A percentile compares a stretch with the other conserved stretches of the same genome.
Evolutionary conservation across 2,329 filamentous ascomycete genomes (phyloP).

Genomic region (Clarireedia monteithiana): DNA sequence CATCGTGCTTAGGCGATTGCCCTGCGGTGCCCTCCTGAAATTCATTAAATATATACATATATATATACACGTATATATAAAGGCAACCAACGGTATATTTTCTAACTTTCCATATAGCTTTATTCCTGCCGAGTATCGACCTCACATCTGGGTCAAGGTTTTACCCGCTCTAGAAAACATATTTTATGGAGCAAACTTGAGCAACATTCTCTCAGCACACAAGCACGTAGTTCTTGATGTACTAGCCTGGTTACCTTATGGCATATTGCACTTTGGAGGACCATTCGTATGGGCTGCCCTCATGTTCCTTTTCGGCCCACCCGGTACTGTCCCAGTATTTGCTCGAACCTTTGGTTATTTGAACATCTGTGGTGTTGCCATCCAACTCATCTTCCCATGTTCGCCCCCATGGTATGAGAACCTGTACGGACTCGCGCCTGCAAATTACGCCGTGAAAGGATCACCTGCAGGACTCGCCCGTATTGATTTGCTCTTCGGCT

Average conservation of each 20-base stretch:
- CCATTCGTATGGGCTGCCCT: constrained; percentile 70
- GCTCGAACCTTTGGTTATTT: constrained; percentile 87
- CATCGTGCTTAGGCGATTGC: background rate
- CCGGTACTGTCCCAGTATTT: constrained; percentile 76
- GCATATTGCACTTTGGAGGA: constrained; percentile 80
- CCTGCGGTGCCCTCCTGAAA: background rate
- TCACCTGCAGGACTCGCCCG: constrained; percentile 84
- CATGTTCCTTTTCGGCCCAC: constrained; percentile 84
- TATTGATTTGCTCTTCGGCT: constrained; percentile 81
- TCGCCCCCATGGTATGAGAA: constrained; percentile 98
- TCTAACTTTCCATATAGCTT: constrained; percentile 50
- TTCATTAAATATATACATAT: too few relatives aligned
- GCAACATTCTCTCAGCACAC: constrained; percentile 89
- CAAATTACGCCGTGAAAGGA: constrained; percentile 84
- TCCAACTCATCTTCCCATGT: constrained; percentile 87
- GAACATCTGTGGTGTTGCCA: constrained; percentile 78
- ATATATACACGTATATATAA: too few relatives aligned
- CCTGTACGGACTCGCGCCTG: constrained; percentile 79
- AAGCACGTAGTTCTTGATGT: constrained; percentile 77
- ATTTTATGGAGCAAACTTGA: constrained; percentile 89
- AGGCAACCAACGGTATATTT: constrained; percentile 5
- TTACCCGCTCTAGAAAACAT: constrained; percentile 93
- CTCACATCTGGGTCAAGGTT: constrained; percentile 92
- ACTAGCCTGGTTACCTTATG: constrained; percentile 89
- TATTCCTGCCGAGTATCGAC: constrained; percentile 80